phyloP scores from a whole-genome alignment of 2,329 filamentous ascomycete species.

The Ophiostoma piceae region DNA sequence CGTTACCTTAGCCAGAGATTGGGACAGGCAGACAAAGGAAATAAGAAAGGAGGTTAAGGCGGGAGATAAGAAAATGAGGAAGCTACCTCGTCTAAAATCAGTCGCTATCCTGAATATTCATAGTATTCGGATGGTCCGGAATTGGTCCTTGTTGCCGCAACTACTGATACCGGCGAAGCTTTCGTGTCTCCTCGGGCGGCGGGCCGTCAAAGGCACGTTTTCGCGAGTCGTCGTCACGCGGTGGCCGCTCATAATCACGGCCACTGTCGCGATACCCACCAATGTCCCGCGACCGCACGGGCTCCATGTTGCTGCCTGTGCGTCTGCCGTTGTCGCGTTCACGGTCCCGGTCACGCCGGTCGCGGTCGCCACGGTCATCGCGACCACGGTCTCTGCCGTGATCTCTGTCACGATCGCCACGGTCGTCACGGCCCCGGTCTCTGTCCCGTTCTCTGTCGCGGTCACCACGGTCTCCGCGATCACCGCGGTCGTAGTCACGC shows the following conservation, averaged over 20 bases:
- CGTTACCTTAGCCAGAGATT: not conserved
- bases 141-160: slow-evolving; percentile 25
- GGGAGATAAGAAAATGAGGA: slow-evolving; percentile 3
- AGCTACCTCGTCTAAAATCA: slow-evolving; percentile 2
- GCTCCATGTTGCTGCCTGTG: slow-evolving; percentile 32
- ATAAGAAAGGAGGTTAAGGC: not conserved
- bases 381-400: slow-evolving; percentile 34
- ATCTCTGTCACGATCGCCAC: slow-evolving; percentile 31
- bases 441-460: slow-evolving; percentile 36
- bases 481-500: slow-evolving; percentile 36
- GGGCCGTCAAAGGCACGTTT: slow-evolving; percentile 73
- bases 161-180: slow-evolving; percentile 59
- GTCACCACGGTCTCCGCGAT: slow-evolving; percentile 37
- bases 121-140: not conserved
- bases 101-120: not conserved
- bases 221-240: slow-evolving; percentile 52
- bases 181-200: slow-evolving; percentile 71
- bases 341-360: slow-evolving; percentile 12
- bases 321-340: slow-evolving; percentile 39
- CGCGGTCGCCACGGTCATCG: slow-evolving; percentile 31
- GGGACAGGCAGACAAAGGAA: not conserved
- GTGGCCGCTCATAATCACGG: slow-evolving; percentile 50
- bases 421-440: slow-evolving; percentile 35
- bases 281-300: slow-evolving; percentile 29
- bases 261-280: slow-evolving; percentile 25